These are phyloP conservation scores for Aureobasidium leucospermi DNA, from an alignment of 2,329 filamentous ascomycete genomes.

Conservation along the genomic window DNA sequence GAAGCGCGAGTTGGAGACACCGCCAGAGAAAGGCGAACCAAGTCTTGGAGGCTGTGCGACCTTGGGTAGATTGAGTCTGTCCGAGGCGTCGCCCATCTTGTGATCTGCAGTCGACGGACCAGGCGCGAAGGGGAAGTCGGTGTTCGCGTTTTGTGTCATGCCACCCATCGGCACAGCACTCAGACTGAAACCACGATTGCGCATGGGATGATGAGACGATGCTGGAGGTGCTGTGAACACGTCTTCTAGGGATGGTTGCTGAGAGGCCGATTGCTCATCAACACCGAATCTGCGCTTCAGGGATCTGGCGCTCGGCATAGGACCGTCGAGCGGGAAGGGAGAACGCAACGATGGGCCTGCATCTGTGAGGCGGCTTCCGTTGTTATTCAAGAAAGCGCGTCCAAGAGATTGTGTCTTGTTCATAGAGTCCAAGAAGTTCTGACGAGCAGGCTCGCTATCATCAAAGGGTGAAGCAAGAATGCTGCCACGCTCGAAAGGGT, in stretches of 20 bases:
- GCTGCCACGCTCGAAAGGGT: conserved; percentile 13
- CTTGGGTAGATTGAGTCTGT: neutral
- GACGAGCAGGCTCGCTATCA: conserved; percentile 22
- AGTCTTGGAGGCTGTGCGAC: conserved; percentile 33
- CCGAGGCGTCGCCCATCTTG: conserved; percentile 21
- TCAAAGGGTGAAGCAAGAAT: conserved; percentile 39
- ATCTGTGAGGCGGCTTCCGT: conserved; percentile 2
- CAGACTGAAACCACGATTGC: conserved; percentile 55
- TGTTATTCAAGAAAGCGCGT: conserved; percentile 23
- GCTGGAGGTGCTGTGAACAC: conserved; percentile 39
- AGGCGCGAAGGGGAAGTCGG: conserved; percentile 44
- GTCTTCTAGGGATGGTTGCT: conserved; percentile 37
- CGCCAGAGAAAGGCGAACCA: conserved; percentile 40
- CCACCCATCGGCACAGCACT: conserved; percentile 42
- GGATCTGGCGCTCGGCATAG: conserved; percentile 43
- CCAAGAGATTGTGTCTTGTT: conserved; percentile 27
- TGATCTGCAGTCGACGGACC: conserved; percentile 21
- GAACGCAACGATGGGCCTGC: conserved; percentile 36
- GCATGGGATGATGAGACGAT: conserved; percentile 46
- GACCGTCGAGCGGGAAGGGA: conserved; percentile 49
- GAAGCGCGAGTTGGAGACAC: conserved; percentile 27
- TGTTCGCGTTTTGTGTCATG: conserved; percentile 33
- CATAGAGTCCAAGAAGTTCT: conserved; percentile 28
- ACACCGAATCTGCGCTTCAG: conserved; percentile 53
- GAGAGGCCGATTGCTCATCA: conserved; percentile 34